Evolutionary conservation across 768 basidiomycete species (phyloP), one percentile per base, ranked within the genome.

Genomic region (Gloeostereum incarnatum): DNA sequence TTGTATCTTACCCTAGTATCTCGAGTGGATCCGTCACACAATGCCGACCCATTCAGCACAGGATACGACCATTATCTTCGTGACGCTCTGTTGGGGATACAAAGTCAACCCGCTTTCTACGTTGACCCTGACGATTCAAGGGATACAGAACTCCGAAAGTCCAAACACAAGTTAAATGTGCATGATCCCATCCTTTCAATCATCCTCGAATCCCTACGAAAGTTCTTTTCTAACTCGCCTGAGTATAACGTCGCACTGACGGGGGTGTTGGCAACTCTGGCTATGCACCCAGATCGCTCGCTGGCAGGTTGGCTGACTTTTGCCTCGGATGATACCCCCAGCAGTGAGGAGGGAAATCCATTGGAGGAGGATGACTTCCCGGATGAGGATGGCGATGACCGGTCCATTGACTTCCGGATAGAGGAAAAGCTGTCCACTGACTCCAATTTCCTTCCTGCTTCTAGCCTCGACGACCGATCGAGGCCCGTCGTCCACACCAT

Each of bases 301-400:
- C 64, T 96, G 18, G 76, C 81, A 0, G 91, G 92, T 1, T 98
- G 92, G 92, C 54, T 96, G 32, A 81, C 88, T 1, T 87, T 86
- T 51, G 69, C 68, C 9, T 44, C 61, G 4, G 66, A 58, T 37
- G 73, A 81, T 8, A 45, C 51, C 11, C 44, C 49, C 6, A 54
- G 44, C 10, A 46, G 39, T 27, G 25, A 47, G 40, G 31, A 45
- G 31, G 19, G 41, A 35, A 17, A 45, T 40, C 31, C 17, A 24
- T 36, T 39, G 32, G 45, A 56, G 8, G 49, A 36, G 17, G 41
- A 39, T 41, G 33, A 43, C 31, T 43, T 47, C 5, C 51, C 51
- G 22, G 63, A 66, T 24, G 69, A 73, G 43, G 77, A 78, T 44
- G 75, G 73, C 11, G 88, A 91, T 45, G 88, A 92, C 53, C 75